A percentile compares a stretch with the other conserved stretches of the same genome.
Conservation (phyloP, 768 basidiomycete genomes). For the Tulasnella calospora region DNA sequence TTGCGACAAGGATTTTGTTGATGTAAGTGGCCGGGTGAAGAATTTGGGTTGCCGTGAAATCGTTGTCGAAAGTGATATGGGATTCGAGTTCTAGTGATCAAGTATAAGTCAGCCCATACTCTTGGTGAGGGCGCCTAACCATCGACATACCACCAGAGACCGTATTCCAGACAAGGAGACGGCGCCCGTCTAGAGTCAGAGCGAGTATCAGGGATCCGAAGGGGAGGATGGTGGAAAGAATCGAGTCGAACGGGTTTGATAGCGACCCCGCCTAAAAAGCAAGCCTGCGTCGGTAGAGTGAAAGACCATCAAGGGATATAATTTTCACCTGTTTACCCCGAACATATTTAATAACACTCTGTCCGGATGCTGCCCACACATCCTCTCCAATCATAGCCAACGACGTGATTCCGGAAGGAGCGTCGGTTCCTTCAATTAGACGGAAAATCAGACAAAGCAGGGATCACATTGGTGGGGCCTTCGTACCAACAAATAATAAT, state of each 20-base stretch:
- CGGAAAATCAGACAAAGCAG: neutral
- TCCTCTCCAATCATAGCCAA: conserved; percentile 80
- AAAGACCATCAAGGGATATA: neutral
- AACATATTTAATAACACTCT: conserved; percentile 65
- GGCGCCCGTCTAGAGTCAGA: conserved; percentile 69
- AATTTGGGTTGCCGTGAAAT: conserved; percentile 78
- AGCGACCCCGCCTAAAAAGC: conserved; percentile 49
- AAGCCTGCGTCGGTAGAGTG: neutral
- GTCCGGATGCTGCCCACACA: conserved; percentile 74
- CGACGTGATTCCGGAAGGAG: conserved; percentile 62
- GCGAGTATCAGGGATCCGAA: conserved; percentile 80
- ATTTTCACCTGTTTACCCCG: conserved; percentile 77
- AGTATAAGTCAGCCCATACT: neutral
- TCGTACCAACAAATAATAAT: conserved; percentile 88
- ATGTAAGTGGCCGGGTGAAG: conserved; percentile 94
- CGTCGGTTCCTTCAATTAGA: conserved; percentile 68
- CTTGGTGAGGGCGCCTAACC: neutral
- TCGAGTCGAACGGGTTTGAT: conserved; percentile 58
- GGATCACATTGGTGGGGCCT: neutral
- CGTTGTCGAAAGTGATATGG: conserved; percentile 71
- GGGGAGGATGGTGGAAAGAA: conserved; percentile 60
- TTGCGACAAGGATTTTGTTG: conserved; percentile 87
- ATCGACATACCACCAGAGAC: conserved; percentile 49
- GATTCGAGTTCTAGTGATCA: conserved; percentile 50
- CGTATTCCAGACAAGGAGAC: conserved; percentile 76